Evolutionary conservation across 2,329 filamentous ascomycete species (phyloP).

Genomic region (Arachnopeziza araneosa): DNA sequence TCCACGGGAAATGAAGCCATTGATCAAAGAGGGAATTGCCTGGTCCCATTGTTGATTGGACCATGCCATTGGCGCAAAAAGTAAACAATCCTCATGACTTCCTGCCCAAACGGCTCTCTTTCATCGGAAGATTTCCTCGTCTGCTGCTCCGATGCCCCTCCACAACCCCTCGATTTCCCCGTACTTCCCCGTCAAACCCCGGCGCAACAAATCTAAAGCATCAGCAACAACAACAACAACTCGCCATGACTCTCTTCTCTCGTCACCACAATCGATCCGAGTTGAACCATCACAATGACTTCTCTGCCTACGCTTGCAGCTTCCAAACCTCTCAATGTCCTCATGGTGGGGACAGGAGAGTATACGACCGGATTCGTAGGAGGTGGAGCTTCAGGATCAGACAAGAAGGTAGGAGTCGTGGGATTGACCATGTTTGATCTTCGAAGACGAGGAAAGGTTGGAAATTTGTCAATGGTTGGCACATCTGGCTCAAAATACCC

Average conservation of each 20-base stretch:
- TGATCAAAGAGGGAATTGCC: not conserved
- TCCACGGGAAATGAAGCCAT: not conserved
- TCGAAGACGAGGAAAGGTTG: conserved; percentile 81
- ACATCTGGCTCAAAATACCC: conserved; percentile 86
- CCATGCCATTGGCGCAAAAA: not conserved
- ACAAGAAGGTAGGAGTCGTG: conserved; percentile 95
- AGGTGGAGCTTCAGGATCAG: conserved; percentile 73
- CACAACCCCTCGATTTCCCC: not conserved
- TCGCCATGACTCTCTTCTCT: not conserved
- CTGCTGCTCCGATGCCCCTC: not conserved
- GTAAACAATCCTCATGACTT: not conserved
- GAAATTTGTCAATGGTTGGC: conserved; percentile 81
- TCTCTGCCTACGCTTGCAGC: not conserved
- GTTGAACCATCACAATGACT: not conserved
- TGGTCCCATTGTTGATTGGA: not conserved
- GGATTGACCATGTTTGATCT: conserved; percentile 86
- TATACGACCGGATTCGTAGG: conserved; percentile 96
- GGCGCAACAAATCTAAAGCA: not conserved
- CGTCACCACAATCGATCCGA: not conserved
- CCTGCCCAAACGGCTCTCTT: not conserved
- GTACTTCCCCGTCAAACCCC: not conserved
- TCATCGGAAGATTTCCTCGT: not conserved
- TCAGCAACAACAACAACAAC: not conserved
- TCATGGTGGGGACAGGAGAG: conserved; percentile 70
- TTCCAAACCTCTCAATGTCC: conserved; percentile 26